A percentile compares a stretch with the other conserved stretches of the same genome.
Conservation (phyloP, 2,329 filamentous ascomycete genomes). For the Amauroascus verrucosus region DNA sequence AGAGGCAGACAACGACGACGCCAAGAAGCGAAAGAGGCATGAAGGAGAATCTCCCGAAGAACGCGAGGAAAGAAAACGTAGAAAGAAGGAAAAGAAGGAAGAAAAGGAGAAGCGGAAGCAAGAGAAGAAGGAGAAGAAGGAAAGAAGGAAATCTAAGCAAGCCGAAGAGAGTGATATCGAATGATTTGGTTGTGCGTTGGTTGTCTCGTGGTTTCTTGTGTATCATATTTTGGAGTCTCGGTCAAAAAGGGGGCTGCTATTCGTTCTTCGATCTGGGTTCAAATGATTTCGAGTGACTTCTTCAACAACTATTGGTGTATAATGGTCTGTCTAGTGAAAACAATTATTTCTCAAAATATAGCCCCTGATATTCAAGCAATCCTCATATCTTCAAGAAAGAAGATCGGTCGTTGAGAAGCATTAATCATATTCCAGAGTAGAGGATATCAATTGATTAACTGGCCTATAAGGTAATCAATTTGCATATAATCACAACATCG, state of each 20-base stretch:
- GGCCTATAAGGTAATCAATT: too few relatives aligned
- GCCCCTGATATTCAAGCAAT: neutral
- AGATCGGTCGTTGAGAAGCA: too few relatives aligned
- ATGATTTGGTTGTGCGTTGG: constrained; percentile 30
- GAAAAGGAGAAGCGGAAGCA: constrained; percentile 48
- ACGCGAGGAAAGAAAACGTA: constrained; percentile 46
- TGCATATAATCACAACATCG: neutral
- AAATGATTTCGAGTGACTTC: neutral
- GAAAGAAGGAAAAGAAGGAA: constrained; percentile 62
- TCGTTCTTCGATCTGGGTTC: constrained; percentile 1
- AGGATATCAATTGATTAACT: too few relatives aligned
- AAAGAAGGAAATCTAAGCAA: constrained; percentile 51
- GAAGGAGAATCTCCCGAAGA: constrained; percentile 45
- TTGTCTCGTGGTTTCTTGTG: constrained; percentile 25
- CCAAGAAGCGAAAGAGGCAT: constrained; percentile 47
- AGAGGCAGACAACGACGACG: constrained; percentile 35
- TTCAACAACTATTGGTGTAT: neutral
- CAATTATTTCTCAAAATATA: neutral
- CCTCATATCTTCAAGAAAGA: too few relatives aligned
- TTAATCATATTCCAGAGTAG: too few relatives aligned
- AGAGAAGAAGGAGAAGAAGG: constrained; percentile 51
- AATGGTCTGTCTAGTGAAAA: neutral
- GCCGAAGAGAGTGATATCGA: constrained; percentile 47
- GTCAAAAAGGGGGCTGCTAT: constrained; percentile 24
- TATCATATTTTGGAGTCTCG: constrained; percentile 37